Conservation (phyloP, 2,329 filamentous ascomycete species). For the Grosmannia penicillata region DNA sequence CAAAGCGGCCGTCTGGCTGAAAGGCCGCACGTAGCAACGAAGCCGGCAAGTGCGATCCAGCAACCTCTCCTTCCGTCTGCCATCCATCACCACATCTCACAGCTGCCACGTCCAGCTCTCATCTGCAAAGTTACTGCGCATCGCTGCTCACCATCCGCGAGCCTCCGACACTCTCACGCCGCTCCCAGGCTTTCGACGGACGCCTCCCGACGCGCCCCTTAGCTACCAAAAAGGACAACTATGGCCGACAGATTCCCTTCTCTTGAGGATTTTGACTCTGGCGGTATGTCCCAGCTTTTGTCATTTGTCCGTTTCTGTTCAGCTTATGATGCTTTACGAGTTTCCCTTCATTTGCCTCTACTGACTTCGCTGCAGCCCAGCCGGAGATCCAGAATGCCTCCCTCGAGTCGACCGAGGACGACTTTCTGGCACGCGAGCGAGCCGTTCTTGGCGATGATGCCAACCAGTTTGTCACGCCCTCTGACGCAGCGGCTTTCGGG, state of each 20-base stretch:
- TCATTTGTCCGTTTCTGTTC: neutral
- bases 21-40: too few species aligned
- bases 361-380: slow-evolving; percentile 37
- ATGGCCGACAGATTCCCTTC: slow-evolving; percentile 74
- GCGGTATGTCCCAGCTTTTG: slow-evolving; percentile 27
- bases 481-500: slow-evolving; percentile 35
- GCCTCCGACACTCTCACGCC: too few species aligned
- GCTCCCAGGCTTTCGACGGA: too few species aligned
- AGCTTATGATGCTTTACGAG: slow-evolving; percentile 8
- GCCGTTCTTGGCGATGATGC: slow-evolving; percentile 86
- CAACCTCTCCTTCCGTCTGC: too few species aligned
- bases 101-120: too few species aligned
- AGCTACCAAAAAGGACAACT: slow-evolving; percentile 12
- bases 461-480: slow-evolving; percentile 68
- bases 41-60: too few species aligned
- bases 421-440: slow-evolving; percentile 86
- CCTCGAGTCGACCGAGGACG: slow-evolving; percentile 49
- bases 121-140: too few species aligned
- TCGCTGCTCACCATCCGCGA: too few species aligned
- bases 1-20: too few species aligned
- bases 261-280: slow-evolving; percentile 61
- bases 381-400: slow-evolving; percentile 46
- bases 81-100: too few species aligned
- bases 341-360: too few species aligned
- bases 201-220: neutral